Evolutionary conservation across 352 stramenopile species (phyloP).

Genomic region (Globisporangium rhizosaccharum): DNA sequence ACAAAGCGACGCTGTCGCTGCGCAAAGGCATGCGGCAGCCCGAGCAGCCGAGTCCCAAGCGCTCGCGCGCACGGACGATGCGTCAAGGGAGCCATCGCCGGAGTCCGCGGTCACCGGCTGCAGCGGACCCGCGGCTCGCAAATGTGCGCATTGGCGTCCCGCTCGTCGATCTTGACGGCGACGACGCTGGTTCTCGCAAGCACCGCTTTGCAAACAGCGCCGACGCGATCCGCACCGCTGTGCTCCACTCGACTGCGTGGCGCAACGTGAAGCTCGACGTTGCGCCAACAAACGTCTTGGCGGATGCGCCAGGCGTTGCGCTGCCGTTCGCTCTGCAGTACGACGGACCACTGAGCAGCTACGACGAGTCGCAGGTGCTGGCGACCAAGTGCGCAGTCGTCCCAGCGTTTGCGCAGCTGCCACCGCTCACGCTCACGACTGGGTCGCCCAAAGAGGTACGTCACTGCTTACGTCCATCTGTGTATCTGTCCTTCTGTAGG

Average conservation of each 20-base stretch:
- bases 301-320: constrained; percentile 14
- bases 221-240: constrained; percentile 35
- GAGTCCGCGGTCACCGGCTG: constrained; percentile 44
- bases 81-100: constrained; percentile 40
- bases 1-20: constrained; percentile 16
- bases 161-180: constrained; percentile 20
- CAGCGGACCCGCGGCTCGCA: constrained; percentile 16
- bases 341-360: constrained; percentile 36
- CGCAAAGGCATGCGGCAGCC: constrained; percentile 41
- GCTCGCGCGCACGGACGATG: constrained; percentile 40
- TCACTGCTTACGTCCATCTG: background rate
- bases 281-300: constrained; percentile 39
- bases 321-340: constrained; percentile 30
- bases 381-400: constrained; percentile 26
- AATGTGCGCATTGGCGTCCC: constrained; percentile 17
- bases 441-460: constrained; percentile 17
- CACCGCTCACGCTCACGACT: constrained; percentile 19
- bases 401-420: constrained; percentile 10
- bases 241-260: constrained; percentile 64
- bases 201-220: constrained; percentile 23
- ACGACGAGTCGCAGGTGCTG: constrained; percentile 15
- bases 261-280: constrained; percentile 31
- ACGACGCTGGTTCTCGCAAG: constrained; percentile 11
- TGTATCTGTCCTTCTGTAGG: too few species aligned
- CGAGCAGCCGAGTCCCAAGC: constrained; percentile 23